phyloP scores from a whole-genome alignment of 306 rosid species.

The Crotalaria pallida region DNA sequence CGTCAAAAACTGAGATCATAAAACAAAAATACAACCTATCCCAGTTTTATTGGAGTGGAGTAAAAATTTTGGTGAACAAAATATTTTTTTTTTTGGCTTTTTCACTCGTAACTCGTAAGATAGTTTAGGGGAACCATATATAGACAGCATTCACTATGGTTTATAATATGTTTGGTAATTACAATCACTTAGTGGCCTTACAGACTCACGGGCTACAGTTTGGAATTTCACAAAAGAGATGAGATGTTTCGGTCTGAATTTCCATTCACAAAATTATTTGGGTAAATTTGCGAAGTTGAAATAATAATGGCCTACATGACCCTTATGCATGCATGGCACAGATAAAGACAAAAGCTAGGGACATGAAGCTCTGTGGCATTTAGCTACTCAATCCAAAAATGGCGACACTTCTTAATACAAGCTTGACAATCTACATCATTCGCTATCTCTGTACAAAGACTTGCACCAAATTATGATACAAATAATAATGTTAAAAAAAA shows the following conservation, averaged over 20 bases:
- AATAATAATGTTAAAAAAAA: slow-evolving; percentile 6
- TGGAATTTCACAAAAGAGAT: slow-evolving; percentile 8
- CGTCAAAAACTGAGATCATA: no score
- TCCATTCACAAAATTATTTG: not conserved
- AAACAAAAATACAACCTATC: no score
- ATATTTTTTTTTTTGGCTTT: no score
- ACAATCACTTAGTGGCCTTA: not conserved
- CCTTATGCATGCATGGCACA: not conserved
- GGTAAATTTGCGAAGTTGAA: not conserved
- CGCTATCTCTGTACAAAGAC: slow-evolving; percentile 10
- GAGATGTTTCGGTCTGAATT: slow-evolving; percentile 15
- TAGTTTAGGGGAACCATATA: not conserved
- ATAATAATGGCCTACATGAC: slow-evolving; percentile 14
- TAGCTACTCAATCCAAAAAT: slow-evolving; percentile 28
- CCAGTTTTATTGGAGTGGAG: no score
- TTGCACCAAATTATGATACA: slow-evolving; percentile 9
- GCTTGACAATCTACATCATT: slow-evolving; percentile 27
- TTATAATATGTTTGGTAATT: not conserved
- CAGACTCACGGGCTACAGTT: slow-evolving; percentile 18
- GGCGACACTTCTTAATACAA: slow-evolving; percentile 20
- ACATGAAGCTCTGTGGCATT: slow-evolving; percentile 13
- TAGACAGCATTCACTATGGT: not conserved
- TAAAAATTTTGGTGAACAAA: no score
- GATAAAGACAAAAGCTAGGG: slow-evolving; percentile 19
- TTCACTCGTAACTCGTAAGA: not conserved